Evolutionary conservation across 495 filamentous ascomycete genomes (phyloP), one percentile per base, ranked within the genome.

Genomic region (Chlorociboria aeruginascens): DNA sequence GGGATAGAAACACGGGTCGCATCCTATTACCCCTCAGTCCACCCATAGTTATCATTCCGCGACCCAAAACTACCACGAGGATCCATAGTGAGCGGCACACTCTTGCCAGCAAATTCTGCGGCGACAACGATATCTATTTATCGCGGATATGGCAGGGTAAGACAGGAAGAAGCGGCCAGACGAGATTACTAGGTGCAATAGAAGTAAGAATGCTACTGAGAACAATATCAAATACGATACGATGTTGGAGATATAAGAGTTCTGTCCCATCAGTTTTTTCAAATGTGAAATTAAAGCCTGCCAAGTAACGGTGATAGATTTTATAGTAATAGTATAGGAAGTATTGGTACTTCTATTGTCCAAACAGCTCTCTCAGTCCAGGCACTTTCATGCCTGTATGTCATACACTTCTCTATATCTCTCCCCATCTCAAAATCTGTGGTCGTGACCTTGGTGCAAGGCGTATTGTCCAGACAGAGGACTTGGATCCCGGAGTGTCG

Each of bases 371-470:
- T 51, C 14, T 20, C 30, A 7, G 51, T 51, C n/a, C 34, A 57
- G 11, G 54, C 54, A 38, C 51, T 54, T 39, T 47, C 16, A 35
- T 51, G 54, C n/a, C 40, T 43, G 33, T 53, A 49, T 1, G 17
- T 20, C 46, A 44, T 46, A 16, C 11, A 10, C 3, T 20, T 25
- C 14, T 46, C 51, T 8, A 60, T 53, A 43, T 77, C 69, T 10
- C 74, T 79, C 74, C 74, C 77, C 69, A 80, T 74, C 13, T 63
- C 60, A 42, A 78, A 73, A 50, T 78, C 69, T 13, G 63, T 56
- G 45, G 78, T 65, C 7, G 61, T 70, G 47, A 78, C 64, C 30
- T 69, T 69, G 7, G 63, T 72, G 60, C 75, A 74, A n/a, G 76
- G 76, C 12, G 43, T 41, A 9, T 20, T 16, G 7, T 37, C 4